Evolutionary conservation across 805 yeast genomes (phyloP), one percentile per base, ranked within the genome.

Genomic region (Saccharomycopsis sp.): DNA sequence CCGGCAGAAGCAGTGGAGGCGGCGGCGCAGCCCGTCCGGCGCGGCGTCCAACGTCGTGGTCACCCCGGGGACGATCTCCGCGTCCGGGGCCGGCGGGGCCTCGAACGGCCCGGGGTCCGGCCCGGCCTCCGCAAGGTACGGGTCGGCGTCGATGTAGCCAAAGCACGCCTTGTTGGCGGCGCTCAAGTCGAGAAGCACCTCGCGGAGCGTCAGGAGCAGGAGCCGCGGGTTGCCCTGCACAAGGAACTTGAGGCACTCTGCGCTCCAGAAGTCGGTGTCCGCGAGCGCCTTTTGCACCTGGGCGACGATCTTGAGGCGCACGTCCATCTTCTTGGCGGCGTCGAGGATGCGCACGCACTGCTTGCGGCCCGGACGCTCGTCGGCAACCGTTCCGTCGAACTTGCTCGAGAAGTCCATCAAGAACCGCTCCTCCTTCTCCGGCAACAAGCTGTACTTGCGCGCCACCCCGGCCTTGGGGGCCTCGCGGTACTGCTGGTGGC

Each of bases 1-100:
- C 51, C 90, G 75, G 67, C 92, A 86, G 57, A 83, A 71, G 65
- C 91, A 86, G 65, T 81, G 16, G 65, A 68, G 12, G 64, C 63
- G 64, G 37, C 37, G 5, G 37, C 9, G 37, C 12, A 12, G n/a
- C n/a, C 37, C 37, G 37, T 29, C 37, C 12, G 9, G 9, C 12
- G 37, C 12, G 5, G 37, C 9, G 12, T 29, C 37, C 37, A 29
- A 29, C 3, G 54, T 34, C 15, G 53, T 58, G 23, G n/a, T n/a
- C n/a, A n/a, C n/a, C n/a, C n/a, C n/a, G n/a, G n/a, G n/a, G n/a
- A n/a, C n/a, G n/a, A n/a, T n/a, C n/a, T n/a, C n/a, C n/a, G n/a
- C n/a, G n/a, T n/a, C n/a, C n/a, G n/a, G n/a, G n/a, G n/a, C n/a
- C n/a, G n/a, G n/a, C n/a, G n/a, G n/a, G n/a, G n/a, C n/a, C n/a